These are phyloP conservation scores for Neofusicoccum sp. DNA, from an alignment of 2,329 filamentous ascomycete species.

Conservation along the genomic window DNA sequence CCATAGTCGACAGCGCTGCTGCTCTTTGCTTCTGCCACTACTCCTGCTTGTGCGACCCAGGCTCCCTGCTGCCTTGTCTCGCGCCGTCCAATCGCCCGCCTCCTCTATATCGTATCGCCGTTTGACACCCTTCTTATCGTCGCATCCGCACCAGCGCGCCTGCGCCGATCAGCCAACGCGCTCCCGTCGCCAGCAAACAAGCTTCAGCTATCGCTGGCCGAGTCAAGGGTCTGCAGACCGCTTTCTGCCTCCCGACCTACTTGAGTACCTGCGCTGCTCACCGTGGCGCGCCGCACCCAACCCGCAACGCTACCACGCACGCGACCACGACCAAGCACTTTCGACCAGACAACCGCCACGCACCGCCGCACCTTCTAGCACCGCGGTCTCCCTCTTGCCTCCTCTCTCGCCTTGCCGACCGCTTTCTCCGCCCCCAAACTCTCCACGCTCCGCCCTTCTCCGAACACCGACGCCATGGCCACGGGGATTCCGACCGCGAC, in stretches of 20 bases:
- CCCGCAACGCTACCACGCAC: slow-evolving; percentile 7
- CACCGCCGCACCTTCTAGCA: neutral
- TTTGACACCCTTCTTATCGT: neutral
- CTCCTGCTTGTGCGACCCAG: neutral
- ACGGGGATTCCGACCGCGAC: slow-evolving; percentile 34
- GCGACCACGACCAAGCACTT: neutral
- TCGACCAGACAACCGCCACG: neutral
- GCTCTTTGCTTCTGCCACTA: neutral
- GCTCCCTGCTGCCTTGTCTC: neutral
- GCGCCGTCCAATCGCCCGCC: slow-evolving; percentile 15
- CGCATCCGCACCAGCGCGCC: slow-evolving; percentile 10
- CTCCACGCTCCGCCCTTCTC: neutral
- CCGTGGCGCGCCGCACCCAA: neutral
- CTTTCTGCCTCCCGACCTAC: slow-evolving; percentile 12
- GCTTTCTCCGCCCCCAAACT: neutral
- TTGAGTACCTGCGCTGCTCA: neutral
- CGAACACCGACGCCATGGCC: slow-evolving; percentile 29
- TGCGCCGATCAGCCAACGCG: slow-evolving; percentile 14
- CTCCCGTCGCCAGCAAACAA: slow-evolving; percentile 13
- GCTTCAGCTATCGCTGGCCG: slow-evolving; percentile 13
- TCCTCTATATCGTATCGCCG: slow-evolving; percentile 7
- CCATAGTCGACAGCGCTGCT: neutral
- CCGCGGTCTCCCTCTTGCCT: neutral
- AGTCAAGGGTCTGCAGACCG: slow-evolving; percentile 17
- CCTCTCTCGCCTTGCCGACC: neutral